Percentiles rank a stretch among this genome's conserved stretches.
Conservation (phyloP, 371 early-diverging fungal species). For the Actinomortierella ambigua region DNA sequence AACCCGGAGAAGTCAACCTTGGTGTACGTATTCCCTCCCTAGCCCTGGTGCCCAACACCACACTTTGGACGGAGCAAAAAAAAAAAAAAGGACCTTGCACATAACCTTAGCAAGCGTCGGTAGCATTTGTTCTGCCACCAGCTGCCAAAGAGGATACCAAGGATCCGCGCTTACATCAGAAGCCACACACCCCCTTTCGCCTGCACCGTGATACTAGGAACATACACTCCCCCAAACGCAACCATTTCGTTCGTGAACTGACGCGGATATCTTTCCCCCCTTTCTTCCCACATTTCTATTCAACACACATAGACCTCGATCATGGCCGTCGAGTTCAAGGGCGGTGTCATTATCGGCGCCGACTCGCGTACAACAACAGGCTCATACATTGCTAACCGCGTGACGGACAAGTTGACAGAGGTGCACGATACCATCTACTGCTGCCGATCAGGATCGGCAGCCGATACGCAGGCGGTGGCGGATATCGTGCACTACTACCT, state of each 20-base stretch:
- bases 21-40: slow-evolving; percentile 77
- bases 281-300: slow-evolving; percentile 1
- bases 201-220: too few relatives aligned
- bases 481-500: slow-evolving; percentile 95
- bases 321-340: slow-evolving; percentile 96
- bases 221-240: too few relatives aligned
- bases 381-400: slow-evolving; percentile 96
- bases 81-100: too few relatives aligned
- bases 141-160: too few relatives aligned
- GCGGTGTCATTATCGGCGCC: slow-evolving; percentile 98
- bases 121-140: too few relatives aligned
- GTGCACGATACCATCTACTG: slow-evolving; percentile 97
- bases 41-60: too few relatives aligned
- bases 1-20: slow-evolving; percentile 94
- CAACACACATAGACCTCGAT: slow-evolving; percentile 89
- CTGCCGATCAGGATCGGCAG: slow-evolving; percentile 98
- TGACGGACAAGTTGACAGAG: slow-evolving; percentile 98
- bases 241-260: too few relatives aligned
- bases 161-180: too few relatives aligned
- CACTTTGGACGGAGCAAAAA: too few relatives aligned
- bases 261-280: too few relatives aligned
- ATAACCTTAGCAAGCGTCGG: too few relatives aligned
- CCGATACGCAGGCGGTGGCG: slow-evolving; percentile 99
- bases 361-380: slow-evolving; percentile 99
- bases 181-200: too few relatives aligned